phyloP scores from a whole-genome alignment of 1,284 basidiomycete genomes.

The Stereum hirsutum region DNA sequence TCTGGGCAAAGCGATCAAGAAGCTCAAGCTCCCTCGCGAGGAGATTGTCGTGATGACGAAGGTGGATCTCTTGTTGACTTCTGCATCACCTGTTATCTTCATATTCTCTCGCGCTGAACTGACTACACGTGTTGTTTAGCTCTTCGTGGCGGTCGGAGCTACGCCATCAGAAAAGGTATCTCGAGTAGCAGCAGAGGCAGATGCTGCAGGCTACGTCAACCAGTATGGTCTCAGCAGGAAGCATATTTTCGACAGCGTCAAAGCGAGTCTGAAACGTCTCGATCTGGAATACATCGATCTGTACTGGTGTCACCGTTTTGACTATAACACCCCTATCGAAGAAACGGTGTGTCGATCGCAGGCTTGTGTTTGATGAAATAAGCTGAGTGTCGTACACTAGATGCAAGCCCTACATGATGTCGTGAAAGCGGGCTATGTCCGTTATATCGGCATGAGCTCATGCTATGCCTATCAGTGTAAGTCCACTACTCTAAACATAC shows the following conservation, averaged over 20 bases:
- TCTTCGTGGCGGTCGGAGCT: conserved; percentile 5
- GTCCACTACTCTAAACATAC: not conserved
- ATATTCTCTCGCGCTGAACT: not conserved
- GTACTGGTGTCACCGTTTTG: conserved; percentile 15
- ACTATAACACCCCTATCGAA: conserved; percentile 1
- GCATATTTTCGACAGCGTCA: conserved; percentile 29
- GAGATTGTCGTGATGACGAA: conserved; percentile 52
- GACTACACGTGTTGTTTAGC: conserved; percentile 1
- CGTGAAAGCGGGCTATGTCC: conserved; percentile 3
- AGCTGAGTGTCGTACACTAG: not conserved
- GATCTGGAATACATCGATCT: conserved; percentile 29
- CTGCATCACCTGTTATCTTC: not conserved
- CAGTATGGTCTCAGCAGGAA: conserved; percentile 29
- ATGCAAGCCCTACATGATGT: conserved; percentile 5
- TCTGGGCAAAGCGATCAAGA: conserved; percentile 50
- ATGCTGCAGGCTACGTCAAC: conserved; percentile 23
- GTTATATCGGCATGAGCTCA: conserved; percentile 6
- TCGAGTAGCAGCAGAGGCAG: conserved; percentile 7
- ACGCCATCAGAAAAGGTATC: conserved; percentile 2
- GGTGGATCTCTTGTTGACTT: conserved; percentile 16
- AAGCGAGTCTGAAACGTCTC: conserved; percentile 24
- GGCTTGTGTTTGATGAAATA: not conserved
- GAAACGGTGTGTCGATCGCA: conserved; percentile 1
- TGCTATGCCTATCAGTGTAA: conserved; percentile 5
- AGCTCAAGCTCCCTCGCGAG: conserved; percentile 43